A percentile compares a stretch with the other conserved stretches of the same genome.
phyloP scores from a whole-genome alignment of 139 green algal species.

The Chlorella vulgaris region DNA sequence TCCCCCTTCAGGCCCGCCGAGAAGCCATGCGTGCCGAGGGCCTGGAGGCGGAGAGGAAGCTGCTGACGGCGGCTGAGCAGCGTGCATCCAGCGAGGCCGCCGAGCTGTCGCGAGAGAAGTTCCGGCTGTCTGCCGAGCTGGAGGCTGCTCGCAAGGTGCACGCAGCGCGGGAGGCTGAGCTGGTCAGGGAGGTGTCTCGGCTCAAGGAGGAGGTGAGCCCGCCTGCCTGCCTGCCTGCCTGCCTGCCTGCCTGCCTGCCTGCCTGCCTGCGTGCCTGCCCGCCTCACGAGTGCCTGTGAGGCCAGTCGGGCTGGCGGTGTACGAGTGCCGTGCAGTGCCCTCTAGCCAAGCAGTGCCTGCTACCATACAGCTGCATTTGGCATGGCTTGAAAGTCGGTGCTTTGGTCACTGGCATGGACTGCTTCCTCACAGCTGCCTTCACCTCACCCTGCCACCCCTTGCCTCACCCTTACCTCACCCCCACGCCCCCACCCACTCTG shows the following conservation, averaged over 20 bases:
- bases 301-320: too few species aligned
- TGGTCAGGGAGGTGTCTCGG: constrained; percentile 22
- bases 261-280: too few species aligned
- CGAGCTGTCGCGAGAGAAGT: constrained; percentile 45
- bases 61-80: constrained; percentile 48
- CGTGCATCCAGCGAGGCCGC: constrained; percentile 31
- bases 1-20: constrained; percentile 9
- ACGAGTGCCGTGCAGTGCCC: too few species aligned
- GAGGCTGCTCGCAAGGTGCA: constrained; percentile 37
- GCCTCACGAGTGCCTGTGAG: too few species aligned
- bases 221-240: too few species aligned
- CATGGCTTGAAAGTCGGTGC: too few species aligned
- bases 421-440: too few species aligned
- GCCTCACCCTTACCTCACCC: neutral
- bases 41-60: constrained; percentile 52
- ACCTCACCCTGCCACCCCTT: neutral
- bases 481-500: neutral
- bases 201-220: constrained; percentile 47
- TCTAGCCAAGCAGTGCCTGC: too few species aligned
- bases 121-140: constrained; percentile 50
- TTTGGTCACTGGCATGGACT: too few species aligned
- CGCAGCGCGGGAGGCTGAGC: constrained; percentile 26
- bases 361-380: too few species aligned
- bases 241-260: too few species aligned
- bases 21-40: constrained; percentile 30